A percentile compares a stretch with the other conserved stretches of the same genome.
Conservation (phyloP, 352 stramenopile species). For the Blastocystis sp. region DNA sequence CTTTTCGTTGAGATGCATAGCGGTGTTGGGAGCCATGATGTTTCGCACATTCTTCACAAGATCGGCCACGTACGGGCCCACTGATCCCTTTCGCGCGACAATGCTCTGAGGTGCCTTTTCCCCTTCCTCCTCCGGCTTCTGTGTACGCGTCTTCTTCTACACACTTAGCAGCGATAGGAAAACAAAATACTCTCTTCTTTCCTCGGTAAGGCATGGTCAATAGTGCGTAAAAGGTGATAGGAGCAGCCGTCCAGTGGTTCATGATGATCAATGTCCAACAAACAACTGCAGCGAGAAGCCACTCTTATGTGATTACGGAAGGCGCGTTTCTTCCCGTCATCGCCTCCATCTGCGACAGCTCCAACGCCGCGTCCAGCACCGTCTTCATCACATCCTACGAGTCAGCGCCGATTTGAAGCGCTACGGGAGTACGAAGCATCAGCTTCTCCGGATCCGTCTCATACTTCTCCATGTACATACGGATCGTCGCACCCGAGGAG, state of each 20-base stretch:
- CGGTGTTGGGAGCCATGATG: conserved; percentile 93
- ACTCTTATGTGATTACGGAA: conserved; percentile 95
- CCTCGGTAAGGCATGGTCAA: conserved; percentile 34
- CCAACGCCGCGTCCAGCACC: conserved; percentile 89
- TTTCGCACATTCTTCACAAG: conserved; percentile 89
- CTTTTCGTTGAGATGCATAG: conserved; percentile 88
- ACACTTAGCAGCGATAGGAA: not conserved
- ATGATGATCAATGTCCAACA: conserved; percentile 54
- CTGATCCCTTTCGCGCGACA: conserved; percentile 88
- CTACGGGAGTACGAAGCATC: conserved; percentile 77
- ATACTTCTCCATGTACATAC: conserved; percentile 99
- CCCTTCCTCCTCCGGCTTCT: conserved; percentile 75
- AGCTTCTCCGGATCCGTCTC: conserved; percentile 80
- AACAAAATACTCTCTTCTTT: conserved; percentile 14
- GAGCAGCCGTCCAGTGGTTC: conserved; percentile 31
- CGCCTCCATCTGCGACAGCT: conserved; percentile 88
- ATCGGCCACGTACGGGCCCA: conserved; percentile 81
- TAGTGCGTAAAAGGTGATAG: conserved; percentile 5
- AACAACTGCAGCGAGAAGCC: conserved; percentile 55
- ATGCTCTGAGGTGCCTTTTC: conserved; percentile 88
- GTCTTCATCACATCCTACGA: conserved; percentile 82
- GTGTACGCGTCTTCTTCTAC: conserved; percentile 70
- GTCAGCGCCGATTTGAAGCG: conserved; percentile 79
- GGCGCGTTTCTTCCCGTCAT: conserved; percentile 89
- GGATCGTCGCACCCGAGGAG: conserved; percentile 92